A percentile compares a stretch with the other conserved stretches of the same genome.
phyloP scores from a whole-genome alignment of 2,329 filamentous ascomycete species.

The Fusarium setosum region DNA sequence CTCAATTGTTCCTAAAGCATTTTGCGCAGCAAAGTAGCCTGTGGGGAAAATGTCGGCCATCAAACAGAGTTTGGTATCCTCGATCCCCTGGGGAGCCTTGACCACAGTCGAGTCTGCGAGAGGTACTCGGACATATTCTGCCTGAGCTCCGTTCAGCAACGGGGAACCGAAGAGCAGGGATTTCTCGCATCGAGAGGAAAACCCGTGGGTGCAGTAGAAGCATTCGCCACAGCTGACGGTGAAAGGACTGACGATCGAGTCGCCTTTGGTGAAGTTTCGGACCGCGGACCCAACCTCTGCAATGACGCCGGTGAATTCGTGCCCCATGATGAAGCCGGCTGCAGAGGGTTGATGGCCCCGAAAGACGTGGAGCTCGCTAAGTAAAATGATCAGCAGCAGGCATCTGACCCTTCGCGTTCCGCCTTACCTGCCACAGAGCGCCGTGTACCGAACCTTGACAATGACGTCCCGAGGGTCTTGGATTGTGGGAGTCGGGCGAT shows the following conservation, averaged over 20 bases:
- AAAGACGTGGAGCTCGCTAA: conserved; percentile 79
- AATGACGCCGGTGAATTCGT: conserved; percentile 86
- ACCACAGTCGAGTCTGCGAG: conserved; percentile 24
- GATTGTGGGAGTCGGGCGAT: conserved; percentile 14
- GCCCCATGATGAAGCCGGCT: conserved; percentile 74
- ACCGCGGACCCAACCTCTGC: conserved; percentile 71
- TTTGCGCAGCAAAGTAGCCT: conserved; percentile 57
- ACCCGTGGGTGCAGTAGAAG: conserved; percentile 22
- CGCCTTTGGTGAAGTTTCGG: background rate
- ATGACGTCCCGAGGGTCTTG: conserved; percentile 8
- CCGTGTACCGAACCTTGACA: conserved; percentile 22
- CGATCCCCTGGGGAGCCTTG: conserved; percentile 17
- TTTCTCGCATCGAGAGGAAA: conserved; percentile 24
- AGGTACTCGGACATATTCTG: conserved; percentile 27
- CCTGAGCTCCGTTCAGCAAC: conserved; percentile 25
- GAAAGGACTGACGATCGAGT: conserved; percentile 26
- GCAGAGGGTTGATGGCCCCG: conserved; percentile 80
- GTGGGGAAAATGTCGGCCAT: conserved; percentile 39
- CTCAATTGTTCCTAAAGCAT: conserved; percentile 56
- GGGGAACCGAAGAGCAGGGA: conserved; percentile 12
- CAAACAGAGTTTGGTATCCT: conserved; percentile 20
- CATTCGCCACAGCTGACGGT: conserved; percentile 32
- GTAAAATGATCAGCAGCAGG: background rate
- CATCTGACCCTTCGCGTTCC: background rate
- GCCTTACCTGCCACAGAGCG: conserved; percentile 24